Conservation (phyloP, 192 early-diverging fungal species). For the Pilobolus umbonatus region DNA sequence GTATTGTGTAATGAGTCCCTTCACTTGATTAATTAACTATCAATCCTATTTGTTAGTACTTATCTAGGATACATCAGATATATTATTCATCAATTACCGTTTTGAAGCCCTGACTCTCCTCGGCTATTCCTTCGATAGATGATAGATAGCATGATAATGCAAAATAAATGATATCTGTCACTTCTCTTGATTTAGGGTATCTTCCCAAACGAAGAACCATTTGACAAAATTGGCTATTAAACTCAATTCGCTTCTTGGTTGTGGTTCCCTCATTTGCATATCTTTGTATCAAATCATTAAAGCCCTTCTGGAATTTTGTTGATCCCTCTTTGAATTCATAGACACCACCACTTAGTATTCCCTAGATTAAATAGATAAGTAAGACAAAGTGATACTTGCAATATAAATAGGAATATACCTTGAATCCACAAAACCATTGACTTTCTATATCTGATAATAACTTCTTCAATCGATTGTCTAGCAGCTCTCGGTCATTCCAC, state of each 20-base stretch:
- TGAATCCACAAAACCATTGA: slow-evolving; percentile 86
- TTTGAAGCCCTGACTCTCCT: slow-evolving; percentile 47
- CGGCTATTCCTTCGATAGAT: slow-evolving; percentile 46
- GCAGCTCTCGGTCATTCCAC: slow-evolving; percentile 70
- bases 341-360: slow-evolving; percentile 12
- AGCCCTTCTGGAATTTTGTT: slow-evolving; percentile 40
- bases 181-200: slow-evolving; percentile 46
- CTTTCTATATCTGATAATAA: slow-evolving; percentile 66
- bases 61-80: neutral
- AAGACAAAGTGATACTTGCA: too few species aligned
- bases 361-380: slow-evolving; percentile 2
- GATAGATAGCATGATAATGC: slow-evolving; percentile 60
- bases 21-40: neutral
- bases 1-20: slow-evolving; percentile 7
- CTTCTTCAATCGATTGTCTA: slow-evolving; percentile 65
- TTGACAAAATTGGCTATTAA: slow-evolving; percentile 52
- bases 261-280: neutral
- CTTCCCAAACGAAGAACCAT: slow-evolving; percentile 53
- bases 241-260: slow-evolving; percentile 39
- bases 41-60: neutral
- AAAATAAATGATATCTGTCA: slow-evolving; percentile 70
- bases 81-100: neutral
- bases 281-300: slow-evolving; percentile 48
- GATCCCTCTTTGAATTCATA: slow-evolving; percentile 16
- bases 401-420: slow-evolving; percentile 41